Conservation (phyloP, 768 basidiomycete genomes). For the Panaeolus cyanescens region DNA sequence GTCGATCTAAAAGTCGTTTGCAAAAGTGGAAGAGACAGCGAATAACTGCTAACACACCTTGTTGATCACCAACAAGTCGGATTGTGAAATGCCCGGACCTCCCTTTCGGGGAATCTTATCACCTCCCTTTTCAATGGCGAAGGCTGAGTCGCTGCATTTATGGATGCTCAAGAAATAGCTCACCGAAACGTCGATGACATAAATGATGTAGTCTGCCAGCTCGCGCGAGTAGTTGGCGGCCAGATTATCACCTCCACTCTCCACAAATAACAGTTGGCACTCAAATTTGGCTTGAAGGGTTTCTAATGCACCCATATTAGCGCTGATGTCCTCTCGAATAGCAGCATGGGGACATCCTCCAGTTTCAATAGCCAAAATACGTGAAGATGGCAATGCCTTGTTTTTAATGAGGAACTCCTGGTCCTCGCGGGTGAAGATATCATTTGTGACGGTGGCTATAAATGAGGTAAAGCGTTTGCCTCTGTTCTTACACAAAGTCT, state of each 20-base stretch:
- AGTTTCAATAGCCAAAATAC: slow-evolving; percentile 96
- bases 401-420: slow-evolving; percentile 97
- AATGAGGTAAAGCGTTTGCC: background rate
- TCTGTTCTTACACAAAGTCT: background rate
- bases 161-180: slow-evolving; percentile 4
- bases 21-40: background rate
- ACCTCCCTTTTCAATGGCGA: slow-evolving; percentile 64
- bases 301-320: slow-evolving; percentile 95
- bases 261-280: slow-evolving; percentile 91
- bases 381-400: slow-evolving; percentile 78
- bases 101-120: slow-evolving; percentile 99
- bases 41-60: slow-evolving; percentile 54
- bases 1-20: slow-evolving; percentile 66
- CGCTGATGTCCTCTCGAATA: slow-evolving; percentile 96
- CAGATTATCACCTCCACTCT: slow-evolving; percentile 96
- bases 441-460: slow-evolving; percentile 92
- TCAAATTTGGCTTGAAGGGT: slow-evolving; percentile 88
- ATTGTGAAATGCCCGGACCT: slow-evolving; percentile 95
- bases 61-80: slow-evolving; percentile 93
- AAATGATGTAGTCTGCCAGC: slow-evolving; percentile 96
- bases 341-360: slow-evolving; percentile 98
- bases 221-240: slow-evolving; percentile 97
- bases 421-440: slow-evolving; percentile 98
- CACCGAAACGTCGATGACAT: slow-evolving; percentile 86
- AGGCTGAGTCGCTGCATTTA: background rate